Conservation (phyloP, 768 basidiomycete species). For the Rhizopogon vinicolor region DNA sequence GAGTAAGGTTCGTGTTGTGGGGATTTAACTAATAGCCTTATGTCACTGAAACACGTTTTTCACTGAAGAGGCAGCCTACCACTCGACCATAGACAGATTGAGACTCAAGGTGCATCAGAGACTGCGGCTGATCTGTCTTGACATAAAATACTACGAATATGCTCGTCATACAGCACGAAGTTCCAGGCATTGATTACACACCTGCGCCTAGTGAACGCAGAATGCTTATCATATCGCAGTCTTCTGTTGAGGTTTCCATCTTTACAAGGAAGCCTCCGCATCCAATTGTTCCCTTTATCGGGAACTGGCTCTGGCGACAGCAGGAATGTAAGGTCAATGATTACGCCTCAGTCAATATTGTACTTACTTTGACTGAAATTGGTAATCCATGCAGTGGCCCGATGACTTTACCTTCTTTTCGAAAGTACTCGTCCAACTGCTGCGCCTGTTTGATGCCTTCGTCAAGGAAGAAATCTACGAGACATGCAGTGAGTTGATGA, state of each 20-base stretch:
- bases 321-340: too few relatives aligned
- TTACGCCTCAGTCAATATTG: background rate
- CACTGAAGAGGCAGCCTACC: constrained; percentile 14
- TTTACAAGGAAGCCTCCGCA: constrained; percentile 29
- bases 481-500: constrained; percentile 32
- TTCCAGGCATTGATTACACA: background rate
- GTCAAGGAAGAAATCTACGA: constrained; percentile 43
- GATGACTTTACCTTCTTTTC: background rate
- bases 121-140: constrained; percentile 39
- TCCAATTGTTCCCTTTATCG: constrained; percentile 34
- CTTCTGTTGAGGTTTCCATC: constrained; percentile 19
- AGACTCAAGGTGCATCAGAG: constrained; percentile 35
- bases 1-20: constrained; percentile 34
- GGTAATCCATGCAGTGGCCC: constrained; percentile 42
- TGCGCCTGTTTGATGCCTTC: constrained; percentile 33
- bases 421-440: constrained; percentile 37
- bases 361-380: constrained; percentile 33
- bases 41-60: constrained; percentile 10
- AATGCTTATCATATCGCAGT: constrained; percentile 27
- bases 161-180: constrained; percentile 3
- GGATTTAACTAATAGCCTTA: constrained; percentile 34
- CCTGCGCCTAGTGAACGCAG: constrained; percentile 24
- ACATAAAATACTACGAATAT: constrained; percentile 33
- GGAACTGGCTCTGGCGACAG: constrained; percentile 30
- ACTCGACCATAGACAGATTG: constrained; percentile 2